Base-by-base conservation (phyloP, 2,329 filamentous ascomycete species). In the Fusarium sp. region DNA sequence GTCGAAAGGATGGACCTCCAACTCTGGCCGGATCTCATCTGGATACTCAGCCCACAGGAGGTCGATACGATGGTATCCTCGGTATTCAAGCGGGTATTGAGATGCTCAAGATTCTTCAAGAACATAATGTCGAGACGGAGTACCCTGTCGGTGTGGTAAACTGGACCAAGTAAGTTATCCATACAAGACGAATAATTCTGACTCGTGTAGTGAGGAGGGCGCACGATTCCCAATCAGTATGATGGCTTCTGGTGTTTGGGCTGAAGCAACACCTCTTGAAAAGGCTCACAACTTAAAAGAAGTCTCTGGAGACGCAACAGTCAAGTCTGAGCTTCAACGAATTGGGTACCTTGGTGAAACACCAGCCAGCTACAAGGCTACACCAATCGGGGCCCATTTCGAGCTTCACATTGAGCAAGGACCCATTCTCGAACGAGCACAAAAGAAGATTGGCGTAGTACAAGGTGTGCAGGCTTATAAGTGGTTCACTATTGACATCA, bases 381-480 rank as follows among this genome's bases (percentile, higher is more conserved):
- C 51, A 2, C 91, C 91, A 0, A 88, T 94, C 79, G 91, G 88
- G 1, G 92, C 91, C 1, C 92, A 95, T 78, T 94, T 95, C 74
- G 91, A 95, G 78, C 84, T 96, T 11, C 93, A 96, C 75, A 95
- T 95, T 54, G 93, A 97, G 77, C 94, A 97, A 77, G 77, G 76
- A 0, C 76, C 76, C 1, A 73, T 73, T 5, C 63, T 73, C 0
- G 73, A 74, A 46, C 46, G 65, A 2, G 55, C 57, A 0, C 38
- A 43, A 2, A 65, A 66, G 39, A 72, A 70, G 1, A 72, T 73
- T 6, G 71, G 71, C 0, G 62, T 73, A 1, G 71, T 73, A 0
- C 62, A 72, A 39, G 69, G 75, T 0, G 75, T 71, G 0, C 75
- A 77, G 15, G 75, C 75, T 0, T 77, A 71, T 40, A 68, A 67